Conservation (phyloP, 139 green algal genomes). For the Monoraphidium neglectum region DNA sequence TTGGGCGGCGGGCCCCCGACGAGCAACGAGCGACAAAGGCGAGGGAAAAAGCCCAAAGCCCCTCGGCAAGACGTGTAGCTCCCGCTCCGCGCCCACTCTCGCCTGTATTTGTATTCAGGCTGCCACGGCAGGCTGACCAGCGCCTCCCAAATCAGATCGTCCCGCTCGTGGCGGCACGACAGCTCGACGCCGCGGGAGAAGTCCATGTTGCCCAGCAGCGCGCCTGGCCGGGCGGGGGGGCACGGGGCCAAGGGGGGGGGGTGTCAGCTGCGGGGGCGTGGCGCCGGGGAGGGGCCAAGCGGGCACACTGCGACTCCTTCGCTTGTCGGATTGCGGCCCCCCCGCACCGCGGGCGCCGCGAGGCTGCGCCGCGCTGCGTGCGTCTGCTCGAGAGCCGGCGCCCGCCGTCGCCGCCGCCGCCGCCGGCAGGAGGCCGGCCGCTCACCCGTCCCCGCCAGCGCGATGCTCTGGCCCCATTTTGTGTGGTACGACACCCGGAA, state of each 20-base stretch:
- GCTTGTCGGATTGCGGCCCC: neutral
- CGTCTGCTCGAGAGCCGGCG: neutral
- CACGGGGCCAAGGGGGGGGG: neutral
- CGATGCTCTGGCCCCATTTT: constrained; percentile 59
- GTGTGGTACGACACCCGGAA: constrained; percentile 63
- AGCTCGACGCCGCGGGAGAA: constrained; percentile 33
- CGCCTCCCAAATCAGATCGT: constrained; percentile 71
- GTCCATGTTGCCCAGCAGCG: constrained; percentile 46
- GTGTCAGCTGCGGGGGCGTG: neutral
- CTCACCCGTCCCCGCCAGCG: constrained; percentile 44
- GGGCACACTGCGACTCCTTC: neutral
- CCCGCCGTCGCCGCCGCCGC: neutral
- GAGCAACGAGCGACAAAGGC: too few species aligned
- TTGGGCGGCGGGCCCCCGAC: too few species aligned
- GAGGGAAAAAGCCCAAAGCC: too few species aligned
- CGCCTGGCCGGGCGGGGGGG: constrained; percentile 10
- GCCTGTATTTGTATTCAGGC: constrained; percentile 59
- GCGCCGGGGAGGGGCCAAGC: neutral
- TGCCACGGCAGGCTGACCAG: constrained; percentile 53
- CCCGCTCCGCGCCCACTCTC: neutral
- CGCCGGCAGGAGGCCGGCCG: too few species aligned
- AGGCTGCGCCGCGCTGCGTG: neutral
- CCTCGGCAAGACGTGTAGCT: too few species aligned
- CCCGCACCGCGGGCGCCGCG: neutral
- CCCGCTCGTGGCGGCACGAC: constrained; percentile 63